A percentile compares a stretch with the other conserved stretches of the same genome.
These are phyloP conservation scores for Starmerella apis DNA, from an alignment of 805 yeast species.

Conservation along the genomic window DNA sequence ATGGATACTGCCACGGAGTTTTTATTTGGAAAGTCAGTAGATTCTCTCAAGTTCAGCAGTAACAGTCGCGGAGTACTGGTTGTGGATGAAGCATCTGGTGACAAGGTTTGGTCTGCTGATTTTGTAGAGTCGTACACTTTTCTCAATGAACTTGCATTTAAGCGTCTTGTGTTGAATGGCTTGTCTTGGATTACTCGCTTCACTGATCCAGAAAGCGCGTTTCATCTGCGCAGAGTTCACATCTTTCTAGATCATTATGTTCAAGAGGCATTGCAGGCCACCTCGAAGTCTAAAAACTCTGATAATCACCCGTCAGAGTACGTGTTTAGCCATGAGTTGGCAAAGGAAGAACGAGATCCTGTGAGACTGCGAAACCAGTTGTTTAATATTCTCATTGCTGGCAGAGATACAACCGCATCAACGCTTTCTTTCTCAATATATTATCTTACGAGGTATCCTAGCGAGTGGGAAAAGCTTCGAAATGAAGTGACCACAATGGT, in stretches of 20 bases:
- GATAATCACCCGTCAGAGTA: slow-evolving; percentile 29
- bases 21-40: slow-evolving; percentile 24
- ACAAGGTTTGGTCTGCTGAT: slow-evolving; percentile 24
- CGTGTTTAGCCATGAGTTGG: slow-evolving; percentile 39
- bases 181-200: slow-evolving; percentile 14
- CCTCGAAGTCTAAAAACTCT: slow-evolving; percentile 23
- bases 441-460: slow-evolving; percentile 38
- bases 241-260: slow-evolving; percentile 36
- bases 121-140: slow-evolving; percentile 24
- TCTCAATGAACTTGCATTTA: slow-evolving; percentile 12
- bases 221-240: slow-evolving; percentile 30
- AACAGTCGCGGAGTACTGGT: slow-evolving; percentile 5
- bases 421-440: slow-evolving; percentile 36
- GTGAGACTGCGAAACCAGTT: slow-evolving; percentile 38
- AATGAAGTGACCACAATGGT: slow-evolving; percentile 23
- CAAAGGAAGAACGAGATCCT: slow-evolving; percentile 38
- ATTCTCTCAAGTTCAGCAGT: slow-evolving; percentile 15
- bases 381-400: slow-evolving; percentile 41
- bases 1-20: slow-evolving; percentile 30
- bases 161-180: slow-evolving; percentile 11
- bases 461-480: slow-evolving; percentile 33
- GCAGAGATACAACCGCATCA: slow-evolving; percentile 44
- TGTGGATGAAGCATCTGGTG: slow-evolving; percentile 6
- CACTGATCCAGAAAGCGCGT: slow-evolving; percentile 29
- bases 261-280: slow-evolving; percentile 30